Evolutionary conservation across 139 green algal species (phyloP), one percentile per base, ranked within the genome.

Genomic region (Pycnococcus provasolii): DNA sequence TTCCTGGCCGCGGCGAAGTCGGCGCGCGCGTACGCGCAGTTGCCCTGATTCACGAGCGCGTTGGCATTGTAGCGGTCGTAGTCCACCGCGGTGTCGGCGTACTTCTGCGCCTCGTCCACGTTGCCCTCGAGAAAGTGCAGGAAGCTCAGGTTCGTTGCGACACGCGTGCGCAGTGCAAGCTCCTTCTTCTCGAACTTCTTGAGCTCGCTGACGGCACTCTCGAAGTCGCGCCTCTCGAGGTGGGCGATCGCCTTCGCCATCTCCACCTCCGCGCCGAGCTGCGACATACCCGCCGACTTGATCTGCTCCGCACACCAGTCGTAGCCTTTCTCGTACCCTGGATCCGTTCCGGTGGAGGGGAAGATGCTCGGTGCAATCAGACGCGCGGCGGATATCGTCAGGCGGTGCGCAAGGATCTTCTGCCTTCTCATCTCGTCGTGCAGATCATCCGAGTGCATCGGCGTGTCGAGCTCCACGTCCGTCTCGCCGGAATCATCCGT

Each of bases 111-210:
- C 41, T 71, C 64, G 11, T 79, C 72, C 26, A 82, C 50, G 26
- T 90, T 79, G 8, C 61, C 80, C 77, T 94, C 87, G 57, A 90
- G 72, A 50, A 84, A 75, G 77, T 89, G 82, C 43, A 95, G 75
- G 64, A 84, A 90, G 6, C 81, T 77, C 57, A 95, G 79, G 67
- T 90, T 92, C 64, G 84, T 90, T 51, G 87, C 85, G 6, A 87
- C 87, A 47, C 75, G 74, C 9, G 87, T 84, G 62, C 85, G 78
- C 64, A 89, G 64, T 42, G 71, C 61, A 5, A 81, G 64, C 62
- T 88, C 81, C 66, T 86, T 87, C 51, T 81, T 84, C 76, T 92
- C 86, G 78, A 94, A 94, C n/a, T 84, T 79, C 74, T 90, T 91
- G 68, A 90, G 87, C 11, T 88, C 74, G 2, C 44, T 60, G 2